phyloP scores from a whole-genome alignment of 2,329 filamentous ascomycete genomes.

The Talaromyces atroroseus region DNA sequence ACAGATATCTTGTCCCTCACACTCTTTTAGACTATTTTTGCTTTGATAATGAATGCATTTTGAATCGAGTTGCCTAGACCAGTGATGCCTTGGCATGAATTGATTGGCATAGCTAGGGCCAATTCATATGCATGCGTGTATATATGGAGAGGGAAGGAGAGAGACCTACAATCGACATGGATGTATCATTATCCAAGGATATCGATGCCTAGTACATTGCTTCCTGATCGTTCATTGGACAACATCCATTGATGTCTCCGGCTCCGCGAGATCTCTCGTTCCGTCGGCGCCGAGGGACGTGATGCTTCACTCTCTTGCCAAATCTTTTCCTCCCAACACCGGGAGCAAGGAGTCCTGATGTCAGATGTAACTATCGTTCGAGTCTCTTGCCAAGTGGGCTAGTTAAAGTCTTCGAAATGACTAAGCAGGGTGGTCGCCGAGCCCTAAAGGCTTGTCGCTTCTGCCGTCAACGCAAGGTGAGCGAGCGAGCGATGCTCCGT shows the following conservation, averaged over 20 bases:
- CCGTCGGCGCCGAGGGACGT: background rate
- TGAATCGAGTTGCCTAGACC: background rate
- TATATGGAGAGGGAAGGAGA: no score
- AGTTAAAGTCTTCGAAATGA: background rate
- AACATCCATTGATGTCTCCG: background rate
- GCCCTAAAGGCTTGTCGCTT: slow-evolving; percentile 12
- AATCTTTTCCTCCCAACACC: background rate
- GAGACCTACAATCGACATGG: background rate
- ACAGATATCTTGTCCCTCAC: background rate
- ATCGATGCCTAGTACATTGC: no score
- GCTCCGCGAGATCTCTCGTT: background rate
- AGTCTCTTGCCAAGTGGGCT: background rate
- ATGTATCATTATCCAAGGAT: no score
- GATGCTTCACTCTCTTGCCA: background rate
- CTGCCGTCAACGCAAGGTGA: slow-evolving; percentile 12
- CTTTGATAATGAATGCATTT: background rate
- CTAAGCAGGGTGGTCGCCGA: slow-evolving; percentile 5
- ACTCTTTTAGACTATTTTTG: background rate
- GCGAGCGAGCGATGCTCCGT: background rate
- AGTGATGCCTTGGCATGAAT: background rate
- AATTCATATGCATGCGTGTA: background rate
- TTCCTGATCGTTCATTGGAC: background rate
- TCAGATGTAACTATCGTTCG: background rate
- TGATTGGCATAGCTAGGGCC: background rate
- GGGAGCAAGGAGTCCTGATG: background rate